Conservation (phyloP, 441 rosid species). For the Corymbia citriodora region DNA sequence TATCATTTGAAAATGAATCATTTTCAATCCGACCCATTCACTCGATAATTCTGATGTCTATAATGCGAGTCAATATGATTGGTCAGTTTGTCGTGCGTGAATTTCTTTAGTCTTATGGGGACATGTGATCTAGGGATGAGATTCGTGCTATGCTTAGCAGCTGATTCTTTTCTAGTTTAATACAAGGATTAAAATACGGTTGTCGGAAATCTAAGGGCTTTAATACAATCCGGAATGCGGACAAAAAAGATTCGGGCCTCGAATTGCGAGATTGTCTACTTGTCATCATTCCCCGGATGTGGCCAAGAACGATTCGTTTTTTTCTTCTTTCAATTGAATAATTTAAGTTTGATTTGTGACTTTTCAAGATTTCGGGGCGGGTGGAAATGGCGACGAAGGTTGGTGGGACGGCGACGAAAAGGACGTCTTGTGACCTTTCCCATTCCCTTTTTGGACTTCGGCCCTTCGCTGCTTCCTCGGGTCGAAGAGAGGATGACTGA, state of each 20-base stretch:
- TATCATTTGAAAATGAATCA: rapidly evolving
- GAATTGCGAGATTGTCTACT: rapidly evolving
- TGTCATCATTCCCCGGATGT: rapidly evolving
- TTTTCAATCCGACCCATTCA: rapidly evolving
- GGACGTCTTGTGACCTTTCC: not conserved
- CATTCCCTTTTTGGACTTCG: not conserved
- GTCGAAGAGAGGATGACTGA: rapidly evolving
- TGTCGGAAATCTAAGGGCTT: not conserved
- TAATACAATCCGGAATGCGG: not conserved
- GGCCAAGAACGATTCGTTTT: not conserved
- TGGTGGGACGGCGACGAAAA: not conserved
- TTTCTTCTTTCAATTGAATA: rapidly evolving
- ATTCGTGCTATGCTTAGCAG: not conserved
- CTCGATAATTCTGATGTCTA: rapidly evolving
- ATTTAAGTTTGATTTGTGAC: not conserved
- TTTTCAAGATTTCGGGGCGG: not conserved
- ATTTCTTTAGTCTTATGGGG: not conserved
- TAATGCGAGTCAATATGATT: not conserved
- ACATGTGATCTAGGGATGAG: not conserved
- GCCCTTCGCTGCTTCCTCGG: not conserved
- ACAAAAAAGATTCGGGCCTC: not conserved
- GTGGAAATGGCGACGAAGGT: not conserved
- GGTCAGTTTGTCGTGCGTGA: not conserved
- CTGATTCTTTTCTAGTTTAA: no score
- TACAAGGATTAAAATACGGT: not conserved